Conservation (phyloP, 2,329 filamentous ascomycete genomes). For the Venturia nashicola region DNA sequence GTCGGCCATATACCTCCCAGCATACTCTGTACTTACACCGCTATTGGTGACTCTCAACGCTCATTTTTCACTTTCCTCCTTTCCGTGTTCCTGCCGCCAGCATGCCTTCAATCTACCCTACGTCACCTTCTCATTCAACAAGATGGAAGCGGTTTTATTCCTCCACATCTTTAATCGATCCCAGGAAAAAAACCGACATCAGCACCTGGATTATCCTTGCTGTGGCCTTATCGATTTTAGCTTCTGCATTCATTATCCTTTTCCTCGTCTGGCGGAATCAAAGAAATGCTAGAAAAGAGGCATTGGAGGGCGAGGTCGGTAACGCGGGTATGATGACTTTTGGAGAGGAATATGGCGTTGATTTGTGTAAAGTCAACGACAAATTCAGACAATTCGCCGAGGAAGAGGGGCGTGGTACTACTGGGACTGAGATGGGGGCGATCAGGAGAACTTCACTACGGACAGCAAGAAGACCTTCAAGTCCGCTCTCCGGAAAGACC, state of each 20-base stretch:
- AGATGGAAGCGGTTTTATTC: neutral
- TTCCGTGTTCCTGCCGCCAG: neutral
- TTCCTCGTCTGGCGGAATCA: neutral
- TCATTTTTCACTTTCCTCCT: neutral
- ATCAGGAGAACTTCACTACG: neutral
- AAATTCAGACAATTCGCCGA: neutral
- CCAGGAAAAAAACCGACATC: neutral
- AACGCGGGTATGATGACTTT: neutral
- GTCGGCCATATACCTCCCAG: neutral
- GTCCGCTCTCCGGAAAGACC: neutral
- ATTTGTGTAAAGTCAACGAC: slow-evolving; percentile 1
- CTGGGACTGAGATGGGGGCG: neutral
- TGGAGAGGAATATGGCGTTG: slow-evolving; percentile 1
- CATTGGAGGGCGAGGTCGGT: neutral
- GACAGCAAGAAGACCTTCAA: neutral
- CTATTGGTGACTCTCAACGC: neutral
- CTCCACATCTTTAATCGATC: neutral
- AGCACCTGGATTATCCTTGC: neutral
- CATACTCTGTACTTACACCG: neutral
- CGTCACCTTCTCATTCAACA: neutral
- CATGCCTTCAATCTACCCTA: neutral
- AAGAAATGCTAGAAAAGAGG: neutral
- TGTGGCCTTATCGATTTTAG: neutral
- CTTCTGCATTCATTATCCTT: neutral
- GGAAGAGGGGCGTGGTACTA: neutral